Conservation (phyloP, 1,284 basidiomycete species). For the Ceratobasidium sp. region DNA sequence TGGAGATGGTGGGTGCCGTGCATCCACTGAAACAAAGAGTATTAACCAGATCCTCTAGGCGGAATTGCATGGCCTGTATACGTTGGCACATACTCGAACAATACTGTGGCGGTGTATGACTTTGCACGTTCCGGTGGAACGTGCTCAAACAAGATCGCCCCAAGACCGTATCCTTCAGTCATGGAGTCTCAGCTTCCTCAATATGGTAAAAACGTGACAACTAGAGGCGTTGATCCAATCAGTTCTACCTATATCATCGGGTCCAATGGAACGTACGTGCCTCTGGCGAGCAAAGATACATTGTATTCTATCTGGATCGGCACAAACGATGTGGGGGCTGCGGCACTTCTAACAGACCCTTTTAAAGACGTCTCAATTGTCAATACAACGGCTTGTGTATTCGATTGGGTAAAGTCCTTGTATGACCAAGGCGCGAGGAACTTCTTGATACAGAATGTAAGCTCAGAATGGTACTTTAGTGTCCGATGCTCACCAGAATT, state of each 20-base stretch:
- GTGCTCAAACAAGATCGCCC: slow-evolving; percentile 58
- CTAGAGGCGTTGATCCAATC: background rate
- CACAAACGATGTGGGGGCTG: slow-evolving; percentile 47
- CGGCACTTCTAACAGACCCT: slow-evolving; percentile 55
- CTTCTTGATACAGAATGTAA: slow-evolving; percentile 57
- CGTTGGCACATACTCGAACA: slow-evolving; percentile 48
- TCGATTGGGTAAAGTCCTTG: slow-evolving; percentile 56
- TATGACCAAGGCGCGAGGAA: slow-evolving; percentile 56
- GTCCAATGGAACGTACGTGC: slow-evolving; percentile 51
- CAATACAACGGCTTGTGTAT: slow-evolving; percentile 55
- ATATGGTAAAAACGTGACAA: slow-evolving; percentile 19
- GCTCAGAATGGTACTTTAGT: background rate
- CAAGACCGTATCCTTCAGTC: slow-evolving; percentile 45
- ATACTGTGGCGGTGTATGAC: slow-evolving; percentile 52
- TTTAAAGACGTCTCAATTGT: slow-evolving; percentile 53
- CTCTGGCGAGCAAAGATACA: slow-evolving; percentile 8
- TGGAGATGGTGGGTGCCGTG: slow-evolving; percentile 40
- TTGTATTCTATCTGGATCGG: slow-evolving; percentile 22
- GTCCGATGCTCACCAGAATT: background rate
- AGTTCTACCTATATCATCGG: slow-evolving; percentile 56
- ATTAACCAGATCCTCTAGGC: background rate
- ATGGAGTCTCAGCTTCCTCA: slow-evolving; percentile 32
- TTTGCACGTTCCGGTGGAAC: slow-evolving; percentile 57
- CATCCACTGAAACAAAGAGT: background rate
- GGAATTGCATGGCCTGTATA: slow-evolving; percentile 34